Base-by-base conservation (phyloP, 2,329 filamentous ascomycete species). In the Paecilomyces sp. region DNA sequence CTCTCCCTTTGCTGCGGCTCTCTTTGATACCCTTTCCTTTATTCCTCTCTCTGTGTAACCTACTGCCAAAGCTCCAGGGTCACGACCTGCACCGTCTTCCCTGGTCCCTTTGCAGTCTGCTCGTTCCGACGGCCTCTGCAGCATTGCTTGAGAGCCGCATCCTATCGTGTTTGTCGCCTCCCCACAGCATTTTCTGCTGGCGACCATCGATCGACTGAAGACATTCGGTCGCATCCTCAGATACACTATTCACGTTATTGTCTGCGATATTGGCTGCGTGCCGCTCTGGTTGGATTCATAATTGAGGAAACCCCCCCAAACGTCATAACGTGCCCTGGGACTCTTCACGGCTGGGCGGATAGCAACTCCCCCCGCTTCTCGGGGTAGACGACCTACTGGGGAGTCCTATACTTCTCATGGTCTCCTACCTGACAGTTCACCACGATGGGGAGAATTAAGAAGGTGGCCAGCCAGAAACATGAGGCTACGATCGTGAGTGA, bases 401-500 rank as follows among this genome's bases (percentile, higher is more conserved):
- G 62, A 61, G 56, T 60, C 58, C 62, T 25, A 62, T 63, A 62
- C 64, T 68, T 75, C 74, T 74, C 69, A 77, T 77, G 75, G 70
- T 75, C 72, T 69, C 65, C 73, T 70, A 70, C 65, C 63, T 65
- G 59, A 64, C 61, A 57, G 61, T 68, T 64, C 65, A 65, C 65
- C 67, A 76, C 67, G 65, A 80, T 80, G 77, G 79, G 79, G 77
- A 80, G 77, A 79, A 80, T 81, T 70, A 80, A 80, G 74, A 81
- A 80, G 76, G 76, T 75, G 73, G 77, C 79, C 60, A 76, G 77
- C 68, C 75, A 77, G 62, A 81, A 81, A 67, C 79, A 81, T 70
- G 79, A 80, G 70, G 77, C 77, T 69, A 80, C 79, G 64, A 73
- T 80, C 67, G 79, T 81, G 72, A 71, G 77, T 74, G 56, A 50